These are phyloP conservation scores for Mariannaea elegans DNA, from an alignment of 2,329 filamentous ascomycete genomes.

Conservation along the genomic window DNA sequence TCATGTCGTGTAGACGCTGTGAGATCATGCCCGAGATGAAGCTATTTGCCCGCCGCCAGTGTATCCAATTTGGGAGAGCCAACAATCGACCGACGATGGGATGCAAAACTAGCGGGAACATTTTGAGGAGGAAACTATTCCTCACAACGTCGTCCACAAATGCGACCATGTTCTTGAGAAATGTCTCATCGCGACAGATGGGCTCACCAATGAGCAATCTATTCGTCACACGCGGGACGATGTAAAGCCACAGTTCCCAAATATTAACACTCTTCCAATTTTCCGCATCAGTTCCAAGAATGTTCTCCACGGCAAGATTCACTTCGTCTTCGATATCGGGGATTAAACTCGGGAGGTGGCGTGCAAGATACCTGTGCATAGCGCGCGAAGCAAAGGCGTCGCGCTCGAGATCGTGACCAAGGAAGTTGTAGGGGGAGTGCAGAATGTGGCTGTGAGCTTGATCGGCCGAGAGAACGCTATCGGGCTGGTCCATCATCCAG, in stretches of 20 bases:
- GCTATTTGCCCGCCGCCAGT: slow-evolving; percentile 55
- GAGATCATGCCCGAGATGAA: slow-evolving; percentile 58
- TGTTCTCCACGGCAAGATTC: slow-evolving; percentile 44
- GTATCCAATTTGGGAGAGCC: slow-evolving; percentile 55
- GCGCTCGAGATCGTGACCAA: slow-evolving; percentile 45
- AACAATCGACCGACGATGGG: slow-evolving; percentile 58
- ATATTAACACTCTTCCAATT: slow-evolving; percentile 53
- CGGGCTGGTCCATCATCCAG: slow-evolving; percentile 60
- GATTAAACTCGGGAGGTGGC: slow-evolving; percentile 50
- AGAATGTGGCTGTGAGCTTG: slow-evolving; percentile 52
- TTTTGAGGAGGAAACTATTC: slow-evolving; percentile 54
- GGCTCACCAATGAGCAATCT: slow-evolving; percentile 51
- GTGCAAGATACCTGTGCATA: slow-evolving; percentile 54
- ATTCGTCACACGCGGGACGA: slow-evolving; percentile 56
- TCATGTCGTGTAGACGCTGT: slow-evolving; percentile 57
- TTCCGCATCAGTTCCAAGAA: slow-evolving; percentile 46
- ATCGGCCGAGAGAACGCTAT: slow-evolving; percentile 51
- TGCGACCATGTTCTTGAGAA: slow-evolving; percentile 55
- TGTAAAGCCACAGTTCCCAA: slow-evolving; percentile 54
- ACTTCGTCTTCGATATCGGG: slow-evolving; percentile 54
- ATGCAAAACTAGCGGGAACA: slow-evolving; percentile 58
- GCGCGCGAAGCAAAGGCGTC: slow-evolving; percentile 52
- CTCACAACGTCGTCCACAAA: slow-evolving; percentile 61
- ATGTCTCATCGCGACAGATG: slow-evolving; percentile 53
- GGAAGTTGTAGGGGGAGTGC: slow-evolving; percentile 53